Conservation (phyloP, 2,329 filamentous ascomycete species). For the Ilyonectria destructans region DNA sequence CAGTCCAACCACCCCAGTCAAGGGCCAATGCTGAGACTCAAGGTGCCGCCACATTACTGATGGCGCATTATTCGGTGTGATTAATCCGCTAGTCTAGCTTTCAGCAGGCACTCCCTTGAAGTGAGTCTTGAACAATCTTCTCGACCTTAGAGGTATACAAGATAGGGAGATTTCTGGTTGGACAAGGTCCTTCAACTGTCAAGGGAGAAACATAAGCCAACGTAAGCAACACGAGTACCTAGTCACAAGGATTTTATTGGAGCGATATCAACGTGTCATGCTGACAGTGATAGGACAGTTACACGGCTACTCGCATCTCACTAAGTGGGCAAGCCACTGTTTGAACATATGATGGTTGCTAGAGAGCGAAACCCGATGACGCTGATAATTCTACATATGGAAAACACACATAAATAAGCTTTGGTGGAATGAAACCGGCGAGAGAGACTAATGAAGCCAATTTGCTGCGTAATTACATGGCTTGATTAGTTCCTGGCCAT, state of each 20-base stretch:
- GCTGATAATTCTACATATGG: not conserved
- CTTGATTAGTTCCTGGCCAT: not conserved
- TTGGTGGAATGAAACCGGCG: conserved; percentile 1
- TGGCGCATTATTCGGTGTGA: not conserved
- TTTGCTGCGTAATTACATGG: not conserved
- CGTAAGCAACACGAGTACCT: conserved; percentile 1
- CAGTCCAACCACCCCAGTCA: not conserved
- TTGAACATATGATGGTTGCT: not conserved
- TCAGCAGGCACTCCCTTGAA: not conserved
- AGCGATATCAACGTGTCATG: not conserved
- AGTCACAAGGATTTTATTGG: not conserved
- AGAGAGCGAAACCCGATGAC: not conserved
- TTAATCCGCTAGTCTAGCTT: not conserved
- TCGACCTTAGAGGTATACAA: not conserved
- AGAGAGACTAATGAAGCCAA: not conserved
- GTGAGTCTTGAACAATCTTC: not conserved
- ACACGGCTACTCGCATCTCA: not conserved
- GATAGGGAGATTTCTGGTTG: not conserved
- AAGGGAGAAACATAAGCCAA: not conserved
- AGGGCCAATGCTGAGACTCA: not conserved
- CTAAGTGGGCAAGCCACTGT: not conserved
- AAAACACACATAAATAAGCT: not conserved
- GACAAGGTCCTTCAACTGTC: not conserved
- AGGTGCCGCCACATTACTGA: not conserved
- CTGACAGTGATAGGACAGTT: not conserved